phyloP scores from a whole-genome alignment of 176 grass and related monocot species.

The Aegilops tauschii region DNA sequence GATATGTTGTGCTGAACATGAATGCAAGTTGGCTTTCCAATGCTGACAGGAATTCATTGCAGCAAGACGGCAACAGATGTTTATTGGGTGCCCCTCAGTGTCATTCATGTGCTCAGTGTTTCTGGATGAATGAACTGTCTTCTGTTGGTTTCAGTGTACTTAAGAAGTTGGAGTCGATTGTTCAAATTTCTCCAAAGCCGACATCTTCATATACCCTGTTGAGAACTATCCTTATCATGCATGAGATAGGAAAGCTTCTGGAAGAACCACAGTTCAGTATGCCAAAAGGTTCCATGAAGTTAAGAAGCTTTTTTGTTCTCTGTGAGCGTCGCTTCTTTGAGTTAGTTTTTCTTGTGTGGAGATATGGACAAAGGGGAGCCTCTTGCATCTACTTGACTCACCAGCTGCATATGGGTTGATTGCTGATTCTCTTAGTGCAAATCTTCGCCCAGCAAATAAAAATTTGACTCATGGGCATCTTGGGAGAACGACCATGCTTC shows the following conservation, averaged over 20 bases:
- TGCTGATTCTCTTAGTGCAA: constrained; percentile 26
- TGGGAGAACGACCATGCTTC: constrained; percentile 43
- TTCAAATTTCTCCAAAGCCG: constrained; percentile 7
- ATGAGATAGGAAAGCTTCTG: constrained; percentile 47
- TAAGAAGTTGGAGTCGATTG: constrained; percentile 46
- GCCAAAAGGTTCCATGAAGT: constrained; percentile 4
- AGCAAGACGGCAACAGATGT: constrained; percentile 17
- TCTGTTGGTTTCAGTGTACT: constrained; percentile 55
- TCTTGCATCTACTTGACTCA: constrained; percentile 36
- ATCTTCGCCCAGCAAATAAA: background rate
- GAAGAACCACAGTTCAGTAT: background rate
- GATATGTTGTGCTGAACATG: constrained; percentile 45
- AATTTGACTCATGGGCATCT: constrained; percentile 50
- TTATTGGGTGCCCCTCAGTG: constrained; percentile 20
- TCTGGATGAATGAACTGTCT: constrained; percentile 52
- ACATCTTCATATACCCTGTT: background rate
- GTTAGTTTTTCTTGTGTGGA: constrained; percentile 30
- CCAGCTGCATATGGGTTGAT: constrained; percentile 27
- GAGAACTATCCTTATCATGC: background rate
- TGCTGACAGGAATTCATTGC: constrained; percentile 19
- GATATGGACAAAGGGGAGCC: constrained; percentile 6
- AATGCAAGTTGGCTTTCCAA: constrained; percentile 56
- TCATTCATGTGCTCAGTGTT: constrained; percentile 41
- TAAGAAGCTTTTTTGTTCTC: background rate
- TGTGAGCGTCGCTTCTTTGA: background rate